Conservation (phyloP, 129 eudicot genomes). For the Flaveria robusta region DNA sequence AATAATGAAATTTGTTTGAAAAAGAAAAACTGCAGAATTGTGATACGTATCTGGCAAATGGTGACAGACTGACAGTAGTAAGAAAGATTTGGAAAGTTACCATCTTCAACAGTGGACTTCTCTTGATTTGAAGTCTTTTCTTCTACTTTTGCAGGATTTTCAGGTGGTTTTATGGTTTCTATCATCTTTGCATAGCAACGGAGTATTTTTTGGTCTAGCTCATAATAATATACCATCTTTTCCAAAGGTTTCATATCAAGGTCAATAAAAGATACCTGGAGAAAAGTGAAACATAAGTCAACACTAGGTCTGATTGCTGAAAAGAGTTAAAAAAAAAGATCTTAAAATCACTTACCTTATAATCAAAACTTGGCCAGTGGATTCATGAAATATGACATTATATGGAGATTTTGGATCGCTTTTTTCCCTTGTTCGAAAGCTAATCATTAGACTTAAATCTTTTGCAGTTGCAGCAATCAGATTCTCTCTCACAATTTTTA, state of each 20-base stretch:
- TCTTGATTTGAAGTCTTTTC: conserved; percentile 32
- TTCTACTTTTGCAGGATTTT: conserved; percentile 29
- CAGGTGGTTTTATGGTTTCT: conserved; percentile 30
- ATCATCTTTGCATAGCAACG: conserved; percentile 50
- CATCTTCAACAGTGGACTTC: conserved; percentile 43
- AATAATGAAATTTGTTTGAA: neutral
- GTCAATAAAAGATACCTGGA: conserved; percentile 89
- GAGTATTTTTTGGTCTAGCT: conserved; percentile 83
- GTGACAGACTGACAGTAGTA: neutral
- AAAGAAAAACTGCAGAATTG: neutral
- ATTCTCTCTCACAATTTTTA: conserved; percentile 73
- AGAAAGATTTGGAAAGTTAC: conserved; percentile 27
- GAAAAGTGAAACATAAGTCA: conserved; percentile 16
- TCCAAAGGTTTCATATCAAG: conserved; percentile 86
- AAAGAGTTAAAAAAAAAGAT: neutral
- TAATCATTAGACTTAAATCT: conserved; percentile 91
- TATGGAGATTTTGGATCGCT: conserved; percentile 47
- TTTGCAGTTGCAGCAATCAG: conserved; percentile 89
- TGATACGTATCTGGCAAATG: neutral
- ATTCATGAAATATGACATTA: conserved; percentile 54
- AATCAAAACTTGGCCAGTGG: conserved; percentile 77
- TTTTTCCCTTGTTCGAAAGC: conserved; percentile 59
- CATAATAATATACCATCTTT: conserved; percentile 76
- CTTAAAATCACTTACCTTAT: conserved; percentile 57
- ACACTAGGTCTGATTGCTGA: neutral